A percentile compares a stretch with the other conserved stretches of the same genome.
Evolutionary conservation across 768 basidiomycete genomes (phyloP).

Genomic region (Tephrocybe rancida): DNA sequence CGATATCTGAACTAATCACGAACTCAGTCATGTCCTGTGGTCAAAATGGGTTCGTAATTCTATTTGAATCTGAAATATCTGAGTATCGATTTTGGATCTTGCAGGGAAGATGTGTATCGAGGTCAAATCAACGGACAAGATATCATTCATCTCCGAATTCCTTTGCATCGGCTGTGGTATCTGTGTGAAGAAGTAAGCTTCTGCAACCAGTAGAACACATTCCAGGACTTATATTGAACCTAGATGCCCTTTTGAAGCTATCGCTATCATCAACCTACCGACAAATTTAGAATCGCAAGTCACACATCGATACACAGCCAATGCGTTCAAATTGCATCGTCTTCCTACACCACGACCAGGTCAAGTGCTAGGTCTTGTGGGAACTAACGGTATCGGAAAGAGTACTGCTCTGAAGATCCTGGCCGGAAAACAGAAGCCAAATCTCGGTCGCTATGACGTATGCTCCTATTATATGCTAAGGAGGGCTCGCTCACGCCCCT

Average conservation of each 20-base stretch:
- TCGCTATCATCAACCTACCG: slow-evolving; percentile 97
- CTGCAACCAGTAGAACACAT: background rate
- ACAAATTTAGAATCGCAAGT: slow-evolving; percentile 96
- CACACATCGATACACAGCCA: slow-evolving; percentile 97
- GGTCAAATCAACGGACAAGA: slow-evolving; percentile 94
- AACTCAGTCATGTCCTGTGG: slow-evolving; percentile 26
- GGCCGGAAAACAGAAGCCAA: slow-evolving; percentile 97
- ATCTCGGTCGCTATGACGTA: slow-evolving; percentile 95
- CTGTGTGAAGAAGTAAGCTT: slow-evolving; percentile 94
- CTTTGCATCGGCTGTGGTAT: slow-evolving; percentile 99
- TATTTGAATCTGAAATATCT: background rate
- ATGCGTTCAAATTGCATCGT: slow-evolving; percentile 98
- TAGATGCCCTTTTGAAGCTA: slow-evolving; percentile 99
- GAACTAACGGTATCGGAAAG: slow-evolving; percentile 99
- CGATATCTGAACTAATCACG: slow-evolving; percentile 16
- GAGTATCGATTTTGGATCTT: background rate
- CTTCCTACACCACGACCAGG: slow-evolving; percentile 96
- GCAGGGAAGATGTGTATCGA: slow-evolving; percentile 97
- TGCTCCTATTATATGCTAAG: slow-evolving; percentile 23
- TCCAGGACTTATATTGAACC: background rate
- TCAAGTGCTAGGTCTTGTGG: slow-evolving; percentile 97
- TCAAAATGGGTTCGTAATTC: slow-evolving; percentile 24
- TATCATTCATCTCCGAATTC: slow-evolving; percentile 98
- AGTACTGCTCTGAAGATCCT: slow-evolving; percentile 96
- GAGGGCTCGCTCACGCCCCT: background rate